A percentile compares a stretch with the other conserved stretches of the same genome.
phyloP scores from a whole-genome alignment of 805 yeast species.

The Blastobotrys terrestris region DNA sequence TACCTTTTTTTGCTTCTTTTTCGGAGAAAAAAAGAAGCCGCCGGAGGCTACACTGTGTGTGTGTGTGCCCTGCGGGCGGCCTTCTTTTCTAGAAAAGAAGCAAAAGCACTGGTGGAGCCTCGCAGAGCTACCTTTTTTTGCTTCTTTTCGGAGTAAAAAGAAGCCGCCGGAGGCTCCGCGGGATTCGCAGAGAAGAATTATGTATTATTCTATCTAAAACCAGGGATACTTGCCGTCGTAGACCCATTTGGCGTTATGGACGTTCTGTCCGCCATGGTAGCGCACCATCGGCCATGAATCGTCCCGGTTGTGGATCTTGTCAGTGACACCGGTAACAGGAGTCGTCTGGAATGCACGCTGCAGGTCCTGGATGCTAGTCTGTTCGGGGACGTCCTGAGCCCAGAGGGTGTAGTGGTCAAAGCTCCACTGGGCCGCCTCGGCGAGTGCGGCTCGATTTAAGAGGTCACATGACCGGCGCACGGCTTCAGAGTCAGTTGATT shows the following conservation, averaged over 20 bases:
- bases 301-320: slow-evolving; percentile 7
- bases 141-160: not conserved
- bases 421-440: slow-evolving; percentile 30
- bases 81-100: not conserved
- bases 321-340: slow-evolving; percentile 1
- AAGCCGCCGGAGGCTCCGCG: not conserved
- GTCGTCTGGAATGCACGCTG: not conserved
- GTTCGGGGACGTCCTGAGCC: slow-evolving; percentile 34
- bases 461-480: slow-evolving; percentile 31
- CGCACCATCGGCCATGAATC: slow-evolving; percentile 36
- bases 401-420: slow-evolving; percentile 34
- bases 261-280: slow-evolving; percentile 23
- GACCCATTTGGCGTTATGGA: slow-evolving; percentile 34
- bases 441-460: slow-evolving; percentile 16
- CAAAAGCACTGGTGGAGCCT: not conserved
- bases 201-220: slow-evolving; percentile 31
- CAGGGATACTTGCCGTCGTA: slow-evolving; percentile 44
- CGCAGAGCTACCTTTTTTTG: not conserved
- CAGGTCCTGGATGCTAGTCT: slow-evolving; percentile 30
- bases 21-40: not conserved
- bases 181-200: no score
- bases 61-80: no score
- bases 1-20: not conserved
- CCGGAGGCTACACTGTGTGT: no score
- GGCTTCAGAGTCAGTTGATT: slow-evolving; percentile 12